Percentiles rank a stretch among this genome's conserved stretches.
Evolutionary conservation across 495 filamentous ascomycete genomes (phyloP).

Genomic region (Hypoxylon intermedium): DNA sequence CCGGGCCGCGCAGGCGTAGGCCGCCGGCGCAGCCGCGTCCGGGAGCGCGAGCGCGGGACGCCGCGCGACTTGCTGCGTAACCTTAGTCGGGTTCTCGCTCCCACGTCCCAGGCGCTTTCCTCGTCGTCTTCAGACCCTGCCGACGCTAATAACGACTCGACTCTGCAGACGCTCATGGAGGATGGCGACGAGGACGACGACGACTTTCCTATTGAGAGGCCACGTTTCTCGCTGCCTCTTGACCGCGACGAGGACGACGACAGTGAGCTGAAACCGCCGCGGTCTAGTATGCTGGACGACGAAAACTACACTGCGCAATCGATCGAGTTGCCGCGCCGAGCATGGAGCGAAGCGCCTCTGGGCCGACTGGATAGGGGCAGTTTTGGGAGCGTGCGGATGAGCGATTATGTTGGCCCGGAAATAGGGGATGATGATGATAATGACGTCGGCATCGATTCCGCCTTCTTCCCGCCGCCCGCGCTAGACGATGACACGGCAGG

Average conservation of each 20-base stretch:
- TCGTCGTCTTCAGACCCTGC: conserved; percentile 49
- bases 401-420: conserved; percentile 62
- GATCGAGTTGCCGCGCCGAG: conserved; percentile 72
- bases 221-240: conserved; percentile 74
- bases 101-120: conserved; percentile 64
- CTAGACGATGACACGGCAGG: conserved; percentile 49
- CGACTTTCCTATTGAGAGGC: conserved; percentile 62
- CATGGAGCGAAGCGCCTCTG: conserved; percentile 60
- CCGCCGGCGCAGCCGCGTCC: conserved; percentile 65
- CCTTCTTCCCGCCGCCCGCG: conserved; percentile 49
- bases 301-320: conserved; percentile 72
- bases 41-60: conserved; percentile 72
- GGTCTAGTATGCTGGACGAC: conserved; percentile 69
- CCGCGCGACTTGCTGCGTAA: conserved; percentile 73
- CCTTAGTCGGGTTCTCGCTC: conserved; percentile 71
- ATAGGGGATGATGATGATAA: conserved; percentile 51
- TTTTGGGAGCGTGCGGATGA: conserved; percentile 63
- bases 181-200: conserved; percentile 74
- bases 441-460: conserved; percentile 59
- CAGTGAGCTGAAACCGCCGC: conserved; percentile 65
- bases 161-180: conserved; percentile 32
- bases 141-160: conserved; percentile 45
- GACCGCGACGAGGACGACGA: conserved; percentile 66
- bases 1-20: too few species aligned
- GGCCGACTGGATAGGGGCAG: conserved; percentile 58